Percentiles rank a stretch among this genome's conserved stretches.
Evolutionary conservation across 257 asterid species (phyloP).

Genomic region (Solanum sejunctum): DNA sequence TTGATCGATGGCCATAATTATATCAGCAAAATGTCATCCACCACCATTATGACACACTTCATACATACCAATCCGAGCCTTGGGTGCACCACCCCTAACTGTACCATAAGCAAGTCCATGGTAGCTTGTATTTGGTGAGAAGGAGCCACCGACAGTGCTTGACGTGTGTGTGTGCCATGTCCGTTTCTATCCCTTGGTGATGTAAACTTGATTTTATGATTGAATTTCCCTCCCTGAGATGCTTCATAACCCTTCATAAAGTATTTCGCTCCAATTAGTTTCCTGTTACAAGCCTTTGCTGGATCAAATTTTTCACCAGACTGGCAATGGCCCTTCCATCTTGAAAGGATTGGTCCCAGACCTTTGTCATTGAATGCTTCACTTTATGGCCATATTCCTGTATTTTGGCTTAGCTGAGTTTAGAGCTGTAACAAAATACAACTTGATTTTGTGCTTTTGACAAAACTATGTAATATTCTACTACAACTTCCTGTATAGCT

Average conservation of each 20-base stretch:
- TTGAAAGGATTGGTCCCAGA: conserved; percentile 28
- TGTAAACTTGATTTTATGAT: neutral
- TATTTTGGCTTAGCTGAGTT: too few relatives aligned
- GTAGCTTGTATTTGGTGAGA: neutral
- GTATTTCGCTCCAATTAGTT: conserved; percentile 35
- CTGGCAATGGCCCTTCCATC: conserved; percentile 27
- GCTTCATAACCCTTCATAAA: conserved; percentile 11
- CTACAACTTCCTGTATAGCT: too few relatives aligned
- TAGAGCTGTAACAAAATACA: too few relatives aligned
- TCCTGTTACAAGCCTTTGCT: conserved; percentile 14
- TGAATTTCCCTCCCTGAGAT: neutral
- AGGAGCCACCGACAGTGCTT: conserved; percentile 12
- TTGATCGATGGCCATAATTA: conserved; percentile 23
- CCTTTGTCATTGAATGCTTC: conserved; percentile 16
- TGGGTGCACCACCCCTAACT: conserved; percentile 28
- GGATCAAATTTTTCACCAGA: conserved; percentile 10
- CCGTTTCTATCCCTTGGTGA: conserved; percentile 19
- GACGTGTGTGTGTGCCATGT: conserved; percentile 24
- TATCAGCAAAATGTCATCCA: neutral
- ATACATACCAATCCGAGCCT: conserved; percentile 24
- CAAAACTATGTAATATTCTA: too few relatives aligned
- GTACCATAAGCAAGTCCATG: conserved; percentile 19
- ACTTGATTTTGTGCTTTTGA: too few relatives aligned
- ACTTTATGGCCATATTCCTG: conserved; percentile 30
- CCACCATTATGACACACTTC: conserved; percentile 4